Conservation (phyloP, 2,329 filamentous ascomycete species). For the Coniochaeta sp. region DNA sequence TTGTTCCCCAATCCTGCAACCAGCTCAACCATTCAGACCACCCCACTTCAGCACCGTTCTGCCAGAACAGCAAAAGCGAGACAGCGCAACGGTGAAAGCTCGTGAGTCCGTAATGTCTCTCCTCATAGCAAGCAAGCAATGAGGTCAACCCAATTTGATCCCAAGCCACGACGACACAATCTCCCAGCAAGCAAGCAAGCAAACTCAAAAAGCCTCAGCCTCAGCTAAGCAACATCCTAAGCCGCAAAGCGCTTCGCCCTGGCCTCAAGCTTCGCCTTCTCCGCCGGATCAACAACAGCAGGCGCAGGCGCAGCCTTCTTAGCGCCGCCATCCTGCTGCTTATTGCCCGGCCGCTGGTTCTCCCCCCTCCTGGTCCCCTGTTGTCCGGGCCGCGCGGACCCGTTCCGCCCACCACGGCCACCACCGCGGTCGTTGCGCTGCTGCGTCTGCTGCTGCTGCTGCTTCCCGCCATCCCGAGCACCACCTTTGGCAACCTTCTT, state of each 20-base stretch:
- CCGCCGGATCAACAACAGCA: slow-evolving; percentile 42
- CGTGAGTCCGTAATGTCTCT: too few relatives aligned
- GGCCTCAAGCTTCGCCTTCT: slow-evolving; percentile 50
- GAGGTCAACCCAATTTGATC: too few relatives aligned
- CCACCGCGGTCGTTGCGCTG: neutral
- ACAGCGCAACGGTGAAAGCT: too few relatives aligned
- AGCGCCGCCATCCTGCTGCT: slow-evolving; percentile 20
- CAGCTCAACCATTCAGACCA: neutral
- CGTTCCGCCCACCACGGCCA: slow-evolving; percentile 18
- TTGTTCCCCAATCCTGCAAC: too few relatives aligned
- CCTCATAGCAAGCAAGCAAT: too few relatives aligned
- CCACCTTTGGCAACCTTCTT: slow-evolving; percentile 6
- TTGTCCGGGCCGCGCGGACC: slow-evolving; percentile 20
- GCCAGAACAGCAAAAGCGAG: too few relatives aligned
- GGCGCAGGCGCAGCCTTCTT: slow-evolving; percentile 13
- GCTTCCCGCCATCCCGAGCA: too few relatives aligned
- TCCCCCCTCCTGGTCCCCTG: slow-evolving; percentile 21
- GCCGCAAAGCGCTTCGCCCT: slow-evolving; percentile 39
- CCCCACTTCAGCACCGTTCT: too few relatives aligned
- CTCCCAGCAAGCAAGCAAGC: too few relatives aligned
- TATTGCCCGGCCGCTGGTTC: slow-evolving; percentile 20
- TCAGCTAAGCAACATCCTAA: neutral
- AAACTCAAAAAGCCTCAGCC: neutral
- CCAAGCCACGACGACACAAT: too few relatives aligned
- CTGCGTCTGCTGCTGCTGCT: slow-evolving; percentile 2